Evolutionary conservation across 305 asterid genomes (phyloP), one percentile per base, ranked within the genome.

Genomic region (Galium porrigens): DNA sequence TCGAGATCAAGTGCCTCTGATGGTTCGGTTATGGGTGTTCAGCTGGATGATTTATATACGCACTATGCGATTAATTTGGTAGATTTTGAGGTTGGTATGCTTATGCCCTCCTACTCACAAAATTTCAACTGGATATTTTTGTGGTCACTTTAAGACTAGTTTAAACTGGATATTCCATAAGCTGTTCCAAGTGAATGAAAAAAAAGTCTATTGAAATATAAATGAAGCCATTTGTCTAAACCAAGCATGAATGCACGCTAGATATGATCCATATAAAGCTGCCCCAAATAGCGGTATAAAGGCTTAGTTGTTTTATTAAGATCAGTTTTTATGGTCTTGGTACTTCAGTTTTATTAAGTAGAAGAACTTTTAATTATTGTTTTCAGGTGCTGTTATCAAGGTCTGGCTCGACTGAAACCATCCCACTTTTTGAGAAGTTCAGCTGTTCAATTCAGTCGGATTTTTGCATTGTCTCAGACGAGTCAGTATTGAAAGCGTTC

Each of bases 391-490:
- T 74, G 56, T 55, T 85, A 70, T 70, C 72, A 75, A 70, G 72
- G 67, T 73, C 80, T 67, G 70, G 34, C 41, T 61, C 90, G 71
- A 67, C 67, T 57, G 74, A 68, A 52, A 18, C 79, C 65, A 48
- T 77, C 70, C 76, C 87, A 53, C 58, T 89, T 70, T n/a, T 82
- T 10, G 94, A 85, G 80, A 87, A 78, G 67, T 80, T 80, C 69
- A 76, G 79, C 67, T 80, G 81, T 66, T 78, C 85, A 65, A 79
- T 73, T 57, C 79, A 70, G 70, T 74, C 85, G 80, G 76, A 66
- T 44, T 73, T 81, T 70, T 85, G 96, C 79, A 76, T 84, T 74
- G 73, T 89, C 69, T 80, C 75, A 12, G 86, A 84, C 75, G 96
- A 89, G 72, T 80, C 86, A 25, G 61, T 70, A 65, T 79, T 89